phyloP scores from a whole-genome alignment of 768 basidiomycete genomes.

The Mycena sanguinolenta region DNA sequence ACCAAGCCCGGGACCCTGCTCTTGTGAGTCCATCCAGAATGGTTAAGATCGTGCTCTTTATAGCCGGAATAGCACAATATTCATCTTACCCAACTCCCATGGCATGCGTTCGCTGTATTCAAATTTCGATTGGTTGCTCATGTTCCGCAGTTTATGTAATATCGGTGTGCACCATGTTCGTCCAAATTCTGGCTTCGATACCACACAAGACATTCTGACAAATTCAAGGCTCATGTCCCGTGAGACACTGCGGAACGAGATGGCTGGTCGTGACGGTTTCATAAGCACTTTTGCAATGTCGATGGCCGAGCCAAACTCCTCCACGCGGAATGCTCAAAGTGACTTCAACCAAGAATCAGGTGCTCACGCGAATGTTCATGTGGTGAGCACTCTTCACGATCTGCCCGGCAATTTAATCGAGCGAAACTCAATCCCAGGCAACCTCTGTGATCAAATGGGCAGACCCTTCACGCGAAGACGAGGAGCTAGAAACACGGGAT shows the following conservation, averaged over 20 bases:
- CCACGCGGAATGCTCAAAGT: not conserved
- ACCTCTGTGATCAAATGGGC: not conserved
- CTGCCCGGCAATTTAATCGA: not conserved
- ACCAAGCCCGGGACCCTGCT: not conserved
- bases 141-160: not conserved
- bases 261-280: not conserved
- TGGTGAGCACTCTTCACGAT: not conserved
- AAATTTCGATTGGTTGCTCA: not conserved
- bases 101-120: not conserved
- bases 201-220: not conserved
- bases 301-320: not conserved
- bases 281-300: not conserved
- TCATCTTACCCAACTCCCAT: not conserved
- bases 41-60: not conserved
- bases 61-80: not conserved
- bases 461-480: not conserved
- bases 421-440: not conserved
- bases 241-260: not conserved
- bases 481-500: too few species aligned
- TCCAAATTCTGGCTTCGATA: not conserved
- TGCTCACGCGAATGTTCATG: not conserved
- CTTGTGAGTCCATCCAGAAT: not conserved
- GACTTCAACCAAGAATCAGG: not conserved
- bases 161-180: not conserved
- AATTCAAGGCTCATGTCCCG: not conserved